These are phyloP conservation scores for Dactylis glomerata DNA, from an alignment of 176 grass and related monocot species.

Conservation along the genomic window DNA sequence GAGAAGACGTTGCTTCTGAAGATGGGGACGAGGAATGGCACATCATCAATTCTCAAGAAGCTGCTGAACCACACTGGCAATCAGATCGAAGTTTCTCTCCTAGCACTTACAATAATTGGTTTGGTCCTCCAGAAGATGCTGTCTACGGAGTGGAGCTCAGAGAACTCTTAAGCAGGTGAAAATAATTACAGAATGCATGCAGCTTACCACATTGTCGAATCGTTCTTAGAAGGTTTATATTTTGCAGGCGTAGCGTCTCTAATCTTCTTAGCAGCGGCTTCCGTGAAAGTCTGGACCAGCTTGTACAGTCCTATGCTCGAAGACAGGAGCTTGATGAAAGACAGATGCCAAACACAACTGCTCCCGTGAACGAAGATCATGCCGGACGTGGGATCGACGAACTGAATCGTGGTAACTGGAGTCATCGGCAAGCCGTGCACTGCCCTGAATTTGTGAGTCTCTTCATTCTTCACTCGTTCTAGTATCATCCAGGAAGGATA, in stretches of 20 bases:
- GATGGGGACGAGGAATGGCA: constrained; percentile 61
- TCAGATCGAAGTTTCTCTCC: constrained; percentile 24
- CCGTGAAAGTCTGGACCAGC: constrained; percentile 74
- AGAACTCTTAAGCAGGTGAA: constrained; percentile 80
- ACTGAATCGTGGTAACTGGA: constrained; percentile 38
- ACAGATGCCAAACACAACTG: neutral
- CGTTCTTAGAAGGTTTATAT: neutral
- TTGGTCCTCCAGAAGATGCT: constrained; percentile 61
- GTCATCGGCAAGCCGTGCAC: constrained; percentile 37
- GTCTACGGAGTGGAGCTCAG: constrained; percentile 78
- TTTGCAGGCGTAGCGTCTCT: constrained; percentile 79
- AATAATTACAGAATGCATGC: neutral
- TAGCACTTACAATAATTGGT: constrained; percentile 38
- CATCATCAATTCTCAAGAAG: constrained; percentile 47
- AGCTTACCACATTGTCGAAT: neutral
- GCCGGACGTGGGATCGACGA: constrained; percentile 19
- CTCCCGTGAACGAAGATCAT: constrained; percentile 32
- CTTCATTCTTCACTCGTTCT: neutral
- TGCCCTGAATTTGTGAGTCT: constrained; percentile 46
- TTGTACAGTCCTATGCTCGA: constrained; percentile 77
- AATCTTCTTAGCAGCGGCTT: constrained; percentile 89
- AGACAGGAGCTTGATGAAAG: constrained; percentile 57
- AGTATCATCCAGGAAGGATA: neutral
- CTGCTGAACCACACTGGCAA: constrained; percentile 44
- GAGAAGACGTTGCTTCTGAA: constrained; percentile 7